phyloP scores from a whole-genome alignment of 2,329 filamentous ascomycete genomes.

The Beauveria scarabaeidicola region DNA sequence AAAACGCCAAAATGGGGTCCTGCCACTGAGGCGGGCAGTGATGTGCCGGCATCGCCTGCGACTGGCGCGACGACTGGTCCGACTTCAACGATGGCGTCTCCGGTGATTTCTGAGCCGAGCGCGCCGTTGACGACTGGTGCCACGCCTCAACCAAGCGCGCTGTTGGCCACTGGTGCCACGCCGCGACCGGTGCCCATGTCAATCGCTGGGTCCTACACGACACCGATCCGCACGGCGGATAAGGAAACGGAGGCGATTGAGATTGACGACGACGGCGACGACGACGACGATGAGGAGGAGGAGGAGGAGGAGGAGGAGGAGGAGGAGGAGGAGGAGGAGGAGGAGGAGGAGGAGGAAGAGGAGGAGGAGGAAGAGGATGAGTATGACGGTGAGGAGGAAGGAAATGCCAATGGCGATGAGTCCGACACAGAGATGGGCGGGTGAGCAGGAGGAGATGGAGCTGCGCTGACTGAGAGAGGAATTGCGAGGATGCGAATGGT shows the following conservation, averaged over 20 bases:
- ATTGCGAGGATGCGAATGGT: not conserved
- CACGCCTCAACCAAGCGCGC: not conserved
- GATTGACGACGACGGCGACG: not conserved
- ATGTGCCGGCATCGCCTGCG: not conserved
- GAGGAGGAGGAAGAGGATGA: not conserved
- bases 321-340: not conserved
- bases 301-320: not conserved
- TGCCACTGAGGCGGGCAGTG: not conserved
- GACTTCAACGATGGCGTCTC: not conserved
- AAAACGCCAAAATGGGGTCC: not conserved
- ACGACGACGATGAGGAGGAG: not conserved
- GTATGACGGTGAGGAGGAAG: no score
- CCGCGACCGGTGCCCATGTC: slow-evolving; percentile 1
- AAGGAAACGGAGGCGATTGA: not conserved
- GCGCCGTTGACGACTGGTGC: no score
- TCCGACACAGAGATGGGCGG: no score
- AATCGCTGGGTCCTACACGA: slow-evolving; percentile 5
- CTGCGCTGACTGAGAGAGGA: not conserved
- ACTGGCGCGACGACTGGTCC: not conserved
- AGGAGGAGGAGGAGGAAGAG: not conserved
- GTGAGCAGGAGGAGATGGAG: no score
- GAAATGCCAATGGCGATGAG: not conserved
- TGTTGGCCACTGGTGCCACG: not conserved
- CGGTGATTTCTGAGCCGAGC: not conserved
- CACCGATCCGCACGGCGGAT: not conserved